Base-by-base conservation (phyloP, 352 stramenopile species). In the Globisporangium uncinulatum region DNA sequence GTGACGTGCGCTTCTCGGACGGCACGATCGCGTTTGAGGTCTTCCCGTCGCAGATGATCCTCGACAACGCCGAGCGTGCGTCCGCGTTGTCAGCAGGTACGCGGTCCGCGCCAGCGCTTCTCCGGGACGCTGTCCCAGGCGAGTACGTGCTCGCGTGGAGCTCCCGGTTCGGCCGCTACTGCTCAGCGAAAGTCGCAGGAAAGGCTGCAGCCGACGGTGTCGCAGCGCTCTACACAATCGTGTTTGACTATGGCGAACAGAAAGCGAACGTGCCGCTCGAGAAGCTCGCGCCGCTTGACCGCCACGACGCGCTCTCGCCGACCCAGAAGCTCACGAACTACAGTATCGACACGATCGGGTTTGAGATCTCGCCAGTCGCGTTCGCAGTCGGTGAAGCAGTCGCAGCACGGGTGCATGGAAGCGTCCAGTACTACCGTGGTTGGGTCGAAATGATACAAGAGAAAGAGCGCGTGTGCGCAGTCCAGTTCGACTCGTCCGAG, bases 21-120 rank as follows among this genome's bases (percentile, higher is more conserved):
- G 81, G 81, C n/a, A 91, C 79, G 11, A 91, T 91, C 41, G 67
- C 76, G 7, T 88, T 89, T 19, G 74, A 86, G 19, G 76, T 91
- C 6, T 91, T 87, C 41, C 81, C 81, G 8, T 88, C 81, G 9
- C 81, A 91, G 65, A 91, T 91, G 81, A 82, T 89, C 13, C 59
- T 89, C 13, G 78, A 90, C 54, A 66, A 62, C 17, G 55, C 51
- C 19, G 49, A 50, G 11, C 54, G 66, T 8, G 61, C 53, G 24
- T 29, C 24, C 36, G 34, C 63, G 5, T 8, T 50, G 48, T 58
- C 63, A 24, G 46, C 76, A 42, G 34, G 10, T 3, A 13, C 34
- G 34, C 10, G 34, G 7, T 39, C 34, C 13, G 44, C 19, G 11
- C 53, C 47, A 9, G 17, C 56, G 14, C 4, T 62, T 29, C 24